A percentile compares a stretch with the other conserved stretches of the same genome.
Evolutionary conservation across 2,329 filamentous ascomycete genomes (phyloP).

Genomic region (Neopestalotiopsis clavispora): DNA sequence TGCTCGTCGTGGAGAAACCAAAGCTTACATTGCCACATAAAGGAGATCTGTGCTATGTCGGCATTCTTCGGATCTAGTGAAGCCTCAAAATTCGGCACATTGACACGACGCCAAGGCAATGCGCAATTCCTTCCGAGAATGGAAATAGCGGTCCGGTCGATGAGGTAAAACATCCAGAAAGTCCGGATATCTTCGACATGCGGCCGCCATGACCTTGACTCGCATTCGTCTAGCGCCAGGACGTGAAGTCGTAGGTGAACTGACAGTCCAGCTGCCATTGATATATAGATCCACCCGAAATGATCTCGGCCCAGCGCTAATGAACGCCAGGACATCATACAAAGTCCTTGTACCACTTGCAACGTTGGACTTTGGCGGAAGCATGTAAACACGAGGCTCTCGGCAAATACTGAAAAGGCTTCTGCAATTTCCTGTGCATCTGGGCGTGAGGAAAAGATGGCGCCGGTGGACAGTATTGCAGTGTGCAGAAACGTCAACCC

Average conservation of each 20-base stretch:
- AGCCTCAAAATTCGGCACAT: slow-evolving; percentile 22
- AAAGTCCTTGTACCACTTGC: slow-evolving; percentile 23
- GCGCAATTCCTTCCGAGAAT: slow-evolving; percentile 24
- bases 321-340: slow-evolving; percentile 24
- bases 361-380: slow-evolving; percentile 21
- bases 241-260: slow-evolving; percentile 24
- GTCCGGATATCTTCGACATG: slow-evolving; percentile 22
- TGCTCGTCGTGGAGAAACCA: slow-evolving; percentile 25
- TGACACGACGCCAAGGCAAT: slow-evolving; percentile 23
- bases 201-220: slow-evolving; percentile 21
- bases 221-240: slow-evolving; percentile 22
- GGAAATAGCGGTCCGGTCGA: slow-evolving; percentile 24
- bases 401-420: slow-evolving; percentile 21
- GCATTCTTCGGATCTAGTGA: slow-evolving; percentile 19
- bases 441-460: slow-evolving; percentile 17
- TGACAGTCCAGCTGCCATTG: slow-evolving; percentile 25
- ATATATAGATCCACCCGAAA: slow-evolving; percentile 25
- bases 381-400: slow-evolving; percentile 22
- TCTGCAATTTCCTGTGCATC: slow-evolving; percentile 19
- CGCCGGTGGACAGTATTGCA: slow-evolving; percentile 21
- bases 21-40: slow-evolving; percentile 25
- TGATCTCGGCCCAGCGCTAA: slow-evolving; percentile 23
- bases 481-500: slow-evolving; percentile 22
- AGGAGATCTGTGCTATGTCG: slow-evolving; percentile 20
- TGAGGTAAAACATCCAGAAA: slow-evolving; percentile 27